Evolutionary conservation across 768 basidiomycete genomes (phyloP).

Genomic region (Terana coerulea): DNA sequence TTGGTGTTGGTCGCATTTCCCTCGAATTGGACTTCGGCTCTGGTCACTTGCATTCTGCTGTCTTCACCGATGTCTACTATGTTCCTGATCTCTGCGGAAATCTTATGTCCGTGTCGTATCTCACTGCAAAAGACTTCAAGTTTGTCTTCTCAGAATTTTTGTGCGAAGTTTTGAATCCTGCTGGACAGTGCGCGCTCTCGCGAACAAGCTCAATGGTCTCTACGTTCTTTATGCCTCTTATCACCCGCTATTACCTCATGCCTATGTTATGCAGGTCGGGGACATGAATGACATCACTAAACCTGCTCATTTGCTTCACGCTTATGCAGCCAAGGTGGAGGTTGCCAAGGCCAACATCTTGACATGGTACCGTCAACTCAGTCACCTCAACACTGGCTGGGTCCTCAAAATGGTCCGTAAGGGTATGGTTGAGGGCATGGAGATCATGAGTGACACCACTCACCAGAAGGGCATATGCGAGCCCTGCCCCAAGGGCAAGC

Average conservation of each 20-base stretch:
- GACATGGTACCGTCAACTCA: slow-evolving; percentile 18
- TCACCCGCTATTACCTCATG: background rate
- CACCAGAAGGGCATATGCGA: slow-evolving; percentile 6
- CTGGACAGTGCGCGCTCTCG: slow-evolving; percentile 2
- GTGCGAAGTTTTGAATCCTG: slow-evolving; percentile 4
- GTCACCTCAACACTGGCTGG: slow-evolving; percentile 11
- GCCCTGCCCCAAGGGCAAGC: slow-evolving; percentile 24
- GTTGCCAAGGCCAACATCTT: slow-evolving; percentile 6
- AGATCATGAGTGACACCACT: background rate
- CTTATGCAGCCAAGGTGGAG: background rate
- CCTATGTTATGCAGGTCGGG: background rate
- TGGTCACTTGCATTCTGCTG: background rate
- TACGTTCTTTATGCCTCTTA: slow-evolving; percentile 15
- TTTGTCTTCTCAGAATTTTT: slow-evolving; percentile 3
- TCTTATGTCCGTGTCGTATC: slow-evolving; percentile 18
- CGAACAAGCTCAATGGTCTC: slow-evolving; percentile 3
- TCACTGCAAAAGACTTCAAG: slow-evolving; percentile 3
- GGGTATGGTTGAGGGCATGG: slow-evolving; percentile 18
- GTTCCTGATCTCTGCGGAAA: slow-evolving; percentile 21
- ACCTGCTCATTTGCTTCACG: background rate
- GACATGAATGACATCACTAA: background rate
- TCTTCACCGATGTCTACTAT: slow-evolving; percentile 15
- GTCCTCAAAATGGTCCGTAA: slow-evolving; percentile 14
- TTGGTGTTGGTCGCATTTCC: slow-evolving; percentile 7
- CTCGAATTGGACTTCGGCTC: background rate